Conservation (phyloP, 75 land plant genomes). For the Selaginella tamariscina region DNA sequence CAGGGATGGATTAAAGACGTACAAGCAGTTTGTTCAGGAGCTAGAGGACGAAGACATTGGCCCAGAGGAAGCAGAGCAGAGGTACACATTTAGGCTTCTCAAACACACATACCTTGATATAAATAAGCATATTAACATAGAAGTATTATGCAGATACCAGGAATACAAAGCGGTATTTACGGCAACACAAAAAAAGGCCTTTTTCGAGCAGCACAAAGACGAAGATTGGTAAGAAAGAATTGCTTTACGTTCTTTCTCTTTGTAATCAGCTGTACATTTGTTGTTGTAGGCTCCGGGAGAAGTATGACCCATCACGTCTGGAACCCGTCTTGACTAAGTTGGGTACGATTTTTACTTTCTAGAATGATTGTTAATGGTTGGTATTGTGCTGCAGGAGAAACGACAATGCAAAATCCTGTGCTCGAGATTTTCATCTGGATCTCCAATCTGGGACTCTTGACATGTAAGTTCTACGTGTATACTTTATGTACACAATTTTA, state of each 20-base stretch:
- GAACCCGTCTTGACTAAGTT: slow-evolving; percentile 74
- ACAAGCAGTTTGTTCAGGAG: slow-evolving; percentile 93
- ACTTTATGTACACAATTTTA: too few relatives aligned
- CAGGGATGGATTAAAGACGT: slow-evolving; percentile 98
- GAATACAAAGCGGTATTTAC: slow-evolving; percentile 93
- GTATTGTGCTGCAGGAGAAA: slow-evolving; percentile 54
- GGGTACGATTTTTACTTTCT: background rate
- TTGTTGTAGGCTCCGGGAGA: slow-evolving; percentile 67
- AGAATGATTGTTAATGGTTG: background rate
- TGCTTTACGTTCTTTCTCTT: background rate
- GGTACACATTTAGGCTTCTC: slow-evolving; percentile 30
- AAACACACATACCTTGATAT: too few relatives aligned
- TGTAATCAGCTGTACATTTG: background rate
- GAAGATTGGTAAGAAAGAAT: slow-evolving; percentile 69
- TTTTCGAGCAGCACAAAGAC: slow-evolving; percentile 86
- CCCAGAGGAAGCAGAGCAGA: slow-evolving; percentile 95
- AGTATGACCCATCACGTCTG: slow-evolving; percentile 89
- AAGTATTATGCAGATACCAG: slow-evolving; percentile 47
- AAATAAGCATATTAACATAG: too few relatives aligned
- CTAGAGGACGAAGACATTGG: slow-evolving; percentile 95
- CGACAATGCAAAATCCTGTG: slow-evolving; percentile 59
- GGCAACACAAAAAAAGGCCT: slow-evolving; percentile 71
- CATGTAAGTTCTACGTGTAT: slow-evolving; percentile 57
- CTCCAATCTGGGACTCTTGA: slow-evolving; percentile 74
- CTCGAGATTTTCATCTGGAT: slow-evolving; percentile 81